Percentiles rank a stretch among this genome's conserved stretches.
phyloP scores from a whole-genome alignment of 345 rosid species.

The Erucastrum elatum region DNA sequence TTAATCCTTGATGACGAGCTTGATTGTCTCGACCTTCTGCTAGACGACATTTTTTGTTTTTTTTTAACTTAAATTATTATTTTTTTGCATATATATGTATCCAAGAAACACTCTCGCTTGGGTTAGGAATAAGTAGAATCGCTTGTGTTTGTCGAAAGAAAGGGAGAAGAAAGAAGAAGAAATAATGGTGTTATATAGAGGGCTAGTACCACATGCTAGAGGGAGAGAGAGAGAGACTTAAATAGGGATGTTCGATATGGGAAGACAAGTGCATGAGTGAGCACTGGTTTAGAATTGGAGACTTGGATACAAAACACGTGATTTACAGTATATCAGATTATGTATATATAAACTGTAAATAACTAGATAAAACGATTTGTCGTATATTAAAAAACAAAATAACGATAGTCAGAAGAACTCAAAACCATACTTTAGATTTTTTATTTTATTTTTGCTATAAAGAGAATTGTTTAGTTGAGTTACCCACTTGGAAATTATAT shows the following conservation, averaged over 20 bases:
- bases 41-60: slow-evolving; percentile 68
- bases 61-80: neutral
- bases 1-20: slow-evolving; percentile 66
- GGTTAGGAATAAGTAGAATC: slow-evolving; percentile 15
- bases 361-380: neutral
- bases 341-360: neutral
- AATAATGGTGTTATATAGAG: slow-evolving; percentile 59
- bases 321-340: slow-evolving; percentile 19
- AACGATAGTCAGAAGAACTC: neutral
- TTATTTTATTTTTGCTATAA: neutral
- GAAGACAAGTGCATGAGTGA: slow-evolving; percentile 74
- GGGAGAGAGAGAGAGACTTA: slow-evolving; percentile 35
- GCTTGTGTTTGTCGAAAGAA: slow-evolving; percentile 19
- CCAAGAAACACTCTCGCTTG: slow-evolving; percentile 18
- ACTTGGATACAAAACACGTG: slow-evolving; percentile 32
- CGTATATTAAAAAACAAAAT: neutral
- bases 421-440: neutral
- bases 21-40: slow-evolving; percentile 87
- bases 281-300: slow-evolving; percentile 42
- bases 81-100: neutral
- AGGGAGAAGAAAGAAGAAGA: slow-evolving; percentile 49
- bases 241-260: slow-evolving; percentile 70
- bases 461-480: neutral
- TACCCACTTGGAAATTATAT: neutral
- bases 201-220: slow-evolving; percentile 52